These are phyloP conservation scores for Gossypium herbaceum DNA, from an alignment of 345 rosid genomes.

Conservation along the genomic window DNA sequence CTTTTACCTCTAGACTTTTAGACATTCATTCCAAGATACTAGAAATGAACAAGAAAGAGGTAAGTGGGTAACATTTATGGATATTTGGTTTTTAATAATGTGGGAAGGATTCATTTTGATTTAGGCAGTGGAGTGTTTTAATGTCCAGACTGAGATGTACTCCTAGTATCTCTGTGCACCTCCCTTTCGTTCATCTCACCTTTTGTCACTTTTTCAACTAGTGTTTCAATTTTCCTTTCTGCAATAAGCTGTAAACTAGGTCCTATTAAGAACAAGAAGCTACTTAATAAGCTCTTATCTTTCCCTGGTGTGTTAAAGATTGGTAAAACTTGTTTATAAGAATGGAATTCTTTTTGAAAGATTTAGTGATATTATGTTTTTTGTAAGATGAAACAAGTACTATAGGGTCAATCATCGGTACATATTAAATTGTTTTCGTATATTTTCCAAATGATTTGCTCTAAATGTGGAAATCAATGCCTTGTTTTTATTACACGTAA, in stretches of 20 bases:
- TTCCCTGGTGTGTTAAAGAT: background rate
- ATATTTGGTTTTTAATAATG: background rate
- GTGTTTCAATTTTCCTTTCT: background rate
- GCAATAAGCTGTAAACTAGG: background rate
- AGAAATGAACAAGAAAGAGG: constrained; percentile 85
- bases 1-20: constrained; percentile 83
- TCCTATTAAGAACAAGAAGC: background rate
- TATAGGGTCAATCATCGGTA: background rate
- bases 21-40: constrained; percentile 92
- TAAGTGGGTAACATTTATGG: constrained; percentile 13
- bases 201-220: background rate
- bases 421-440: background rate
- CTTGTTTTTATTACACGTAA: background rate
- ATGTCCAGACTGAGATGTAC: background rate
- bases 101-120: constrained; percentile 11
- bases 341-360: background rate
- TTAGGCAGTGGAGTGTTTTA: constrained; percentile 11
- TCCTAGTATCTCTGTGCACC: background rate
- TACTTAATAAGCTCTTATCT: background rate
- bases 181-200: background rate
- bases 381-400: background rate
- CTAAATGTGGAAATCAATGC: background rate
- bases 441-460: background rate
- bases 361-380: background rate
- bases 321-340: background rate